Conservation (phyloP, 1,284 basidiomycete genomes). For the Malassezia globosa region DNA sequence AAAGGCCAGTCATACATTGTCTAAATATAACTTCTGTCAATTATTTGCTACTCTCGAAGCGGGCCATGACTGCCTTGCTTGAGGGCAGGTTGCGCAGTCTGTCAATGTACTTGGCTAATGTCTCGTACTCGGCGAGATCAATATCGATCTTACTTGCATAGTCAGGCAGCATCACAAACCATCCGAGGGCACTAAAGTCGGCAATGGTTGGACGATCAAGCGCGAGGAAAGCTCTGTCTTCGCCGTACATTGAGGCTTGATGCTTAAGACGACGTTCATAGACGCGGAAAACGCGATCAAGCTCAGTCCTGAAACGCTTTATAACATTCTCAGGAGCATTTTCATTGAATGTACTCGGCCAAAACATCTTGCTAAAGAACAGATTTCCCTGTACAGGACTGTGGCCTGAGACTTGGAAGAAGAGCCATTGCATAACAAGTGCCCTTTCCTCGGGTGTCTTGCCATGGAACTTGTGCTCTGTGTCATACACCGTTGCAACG, state of each 20-base stretch:
- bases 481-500: constrained; percentile 34
- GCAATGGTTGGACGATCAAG: constrained; percentile 37
- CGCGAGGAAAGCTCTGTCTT: constrained; percentile 22
- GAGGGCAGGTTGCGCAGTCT: background rate
- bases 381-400: constrained; percentile 29
- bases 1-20: background rate
- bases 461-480: constrained; percentile 21
- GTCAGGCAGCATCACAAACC: background rate
- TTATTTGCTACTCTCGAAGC: background rate
- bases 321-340: constrained; percentile 24
- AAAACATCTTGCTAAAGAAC: constrained; percentile 20
- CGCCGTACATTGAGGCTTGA: constrained; percentile 24
- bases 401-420: constrained; percentile 27
- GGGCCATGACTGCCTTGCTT: background rate
- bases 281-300: constrained; percentile 30
- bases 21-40: background rate
- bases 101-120: background rate
- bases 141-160: background rate
- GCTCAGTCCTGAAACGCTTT: constrained; percentile 32
- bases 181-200: constrained; percentile 18
- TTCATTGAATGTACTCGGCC: constrained; percentile 22
- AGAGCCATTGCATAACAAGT: constrained; percentile 29
- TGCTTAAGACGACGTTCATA: constrained; percentile 29
- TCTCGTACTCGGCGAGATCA: background rate
- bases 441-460: constrained; percentile 25